Base-by-base conservation (phyloP, 2,329 filamentous ascomycete species). In the Cytospora piceicola region DNA sequence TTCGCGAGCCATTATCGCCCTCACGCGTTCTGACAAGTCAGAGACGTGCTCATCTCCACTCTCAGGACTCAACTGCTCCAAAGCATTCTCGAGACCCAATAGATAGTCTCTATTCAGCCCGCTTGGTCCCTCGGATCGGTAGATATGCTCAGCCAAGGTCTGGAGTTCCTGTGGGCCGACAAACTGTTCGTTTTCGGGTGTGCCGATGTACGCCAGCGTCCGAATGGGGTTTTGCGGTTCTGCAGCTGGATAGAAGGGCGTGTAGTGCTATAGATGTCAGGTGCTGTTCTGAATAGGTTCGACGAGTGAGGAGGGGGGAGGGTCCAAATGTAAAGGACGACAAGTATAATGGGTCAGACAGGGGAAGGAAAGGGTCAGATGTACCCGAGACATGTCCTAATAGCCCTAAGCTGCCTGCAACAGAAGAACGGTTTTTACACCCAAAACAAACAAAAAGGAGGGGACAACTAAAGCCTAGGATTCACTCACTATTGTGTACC, bases 151-250 rank as follows among this genome's bases (percentile, higher is more conserved):
- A 29, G 94, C 94, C 59, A 98, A 84, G 52, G 80, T 76, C 73
- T 93, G 86, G 0, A 91, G 90, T 62, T 95, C 89, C 75, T 96
- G 93, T 0, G 90, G 88, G 0, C 92, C 93, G 46, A 94, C 83
- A 74, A 99, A 99, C 77, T 98, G 95, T 63, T 92, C 90, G 74
- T 99, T 99, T 55, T 90, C 88, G 0, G 95, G 95, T 2, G 96
- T 91, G 27, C 95, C 95, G 73, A 99, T 98, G 77, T 99, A 54
- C 32, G 60, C 67, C 17, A 68, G 65, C 6, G 67, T 67, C 42
- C 67, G 58, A 36, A 68, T 67, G 17, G 61, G 57, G n/a, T 30
- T 34, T 14, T 39, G 42, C 29, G 53, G 54, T 22, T 51, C 17
- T 6, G 56, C 46, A 4, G 85, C 82, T 8, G 90, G 88, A 72